Evolutionary conservation across 202 grass and related monocot species (phyloP).

Genomic region (Zizania palustris): DNA sequence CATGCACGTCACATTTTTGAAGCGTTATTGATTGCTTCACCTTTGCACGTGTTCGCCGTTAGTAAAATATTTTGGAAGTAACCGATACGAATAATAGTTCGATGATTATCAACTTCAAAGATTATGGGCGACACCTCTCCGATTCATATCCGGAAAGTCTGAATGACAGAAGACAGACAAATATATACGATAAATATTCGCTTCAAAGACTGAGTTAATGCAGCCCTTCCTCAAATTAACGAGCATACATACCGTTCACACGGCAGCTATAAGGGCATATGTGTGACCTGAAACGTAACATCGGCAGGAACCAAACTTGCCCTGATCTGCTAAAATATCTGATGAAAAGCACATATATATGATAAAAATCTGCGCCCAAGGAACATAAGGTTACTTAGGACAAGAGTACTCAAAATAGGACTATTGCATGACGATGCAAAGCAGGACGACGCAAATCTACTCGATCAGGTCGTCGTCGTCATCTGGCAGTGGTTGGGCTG

Average conservation of each 20-base stretch:
- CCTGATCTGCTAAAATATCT: not conserved
- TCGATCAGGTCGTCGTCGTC: conserved; percentile 55
- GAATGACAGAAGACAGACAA: not conserved
- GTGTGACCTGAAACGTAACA: not conserved
- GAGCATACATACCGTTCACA: not conserved
- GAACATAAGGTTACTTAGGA: not conserved
- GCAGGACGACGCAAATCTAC: not conserved
- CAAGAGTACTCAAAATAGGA: not conserved
- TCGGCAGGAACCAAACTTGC: not conserved
- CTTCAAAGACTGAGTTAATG: not conserved
- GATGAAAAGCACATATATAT: not conserved
- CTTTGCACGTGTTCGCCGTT: too few relatives aligned
- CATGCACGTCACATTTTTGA: too few relatives aligned
- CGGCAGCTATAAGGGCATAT: not conserved
- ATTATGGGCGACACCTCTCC: too few relatives aligned
- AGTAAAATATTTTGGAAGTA: too few relatives aligned
- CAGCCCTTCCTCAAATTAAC: not conserved
- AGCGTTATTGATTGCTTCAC: too few relatives aligned
- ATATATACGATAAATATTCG: not conserved
- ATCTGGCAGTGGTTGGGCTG: conserved; percentile 56
- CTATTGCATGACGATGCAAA: not conserved
- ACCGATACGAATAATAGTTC: too few relatives aligned
- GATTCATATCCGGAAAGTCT: not conserved
- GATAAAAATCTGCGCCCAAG: not conserved
- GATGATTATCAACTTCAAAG: too few relatives aligned